A percentile compares a stretch with the other conserved stretches of the same genome.
Evolutionary conservation across 2,329 filamentous ascomycete genomes (phyloP).

Genomic region (Calycina herbarum): DNA sequence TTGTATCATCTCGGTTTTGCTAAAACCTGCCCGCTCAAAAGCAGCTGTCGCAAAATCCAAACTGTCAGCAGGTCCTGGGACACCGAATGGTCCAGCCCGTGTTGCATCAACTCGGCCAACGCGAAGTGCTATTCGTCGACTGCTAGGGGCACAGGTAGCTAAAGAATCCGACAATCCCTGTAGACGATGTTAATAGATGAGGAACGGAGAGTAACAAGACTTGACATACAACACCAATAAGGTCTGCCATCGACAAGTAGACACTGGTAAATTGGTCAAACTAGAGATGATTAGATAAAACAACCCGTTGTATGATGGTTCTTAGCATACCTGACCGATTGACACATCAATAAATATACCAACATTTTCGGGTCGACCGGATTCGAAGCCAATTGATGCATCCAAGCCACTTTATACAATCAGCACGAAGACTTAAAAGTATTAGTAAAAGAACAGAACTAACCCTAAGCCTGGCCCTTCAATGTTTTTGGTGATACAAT

Average conservation of each 20-base stretch:
- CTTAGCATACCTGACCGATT: conserved; percentile 8
- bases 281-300: background rate
- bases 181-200: background rate
- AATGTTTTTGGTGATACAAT: conserved; percentile 55
- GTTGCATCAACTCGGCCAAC: conserved; percentile 35
- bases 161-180: conserved; percentile 8
- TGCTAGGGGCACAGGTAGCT: conserved; percentile 14
- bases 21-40: conserved; percentile 30
- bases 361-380: conserved; percentile 43
- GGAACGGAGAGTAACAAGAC: background rate
- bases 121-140: conserved; percentile 21
- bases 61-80: conserved; percentile 22
- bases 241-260: conserved; percentile 23
- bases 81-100: conserved; percentile 24
- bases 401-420: conserved; percentile 51
- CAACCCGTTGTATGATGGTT: background rate
- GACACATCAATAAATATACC: conserved; percentile 43
- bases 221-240: conserved; percentile 24
- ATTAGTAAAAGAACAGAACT: background rate
- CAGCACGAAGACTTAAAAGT: conserved; percentile 31
- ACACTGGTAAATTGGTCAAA: conserved; percentile 11
- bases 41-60: conserved; percentile 17
- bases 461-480: conserved; percentile 22
- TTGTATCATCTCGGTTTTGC: conserved; percentile 26
- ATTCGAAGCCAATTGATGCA: conserved; percentile 37